phyloP scores from a whole-genome alignment of 75 land plant genomes.

The Picea sitchensis region DNA sequence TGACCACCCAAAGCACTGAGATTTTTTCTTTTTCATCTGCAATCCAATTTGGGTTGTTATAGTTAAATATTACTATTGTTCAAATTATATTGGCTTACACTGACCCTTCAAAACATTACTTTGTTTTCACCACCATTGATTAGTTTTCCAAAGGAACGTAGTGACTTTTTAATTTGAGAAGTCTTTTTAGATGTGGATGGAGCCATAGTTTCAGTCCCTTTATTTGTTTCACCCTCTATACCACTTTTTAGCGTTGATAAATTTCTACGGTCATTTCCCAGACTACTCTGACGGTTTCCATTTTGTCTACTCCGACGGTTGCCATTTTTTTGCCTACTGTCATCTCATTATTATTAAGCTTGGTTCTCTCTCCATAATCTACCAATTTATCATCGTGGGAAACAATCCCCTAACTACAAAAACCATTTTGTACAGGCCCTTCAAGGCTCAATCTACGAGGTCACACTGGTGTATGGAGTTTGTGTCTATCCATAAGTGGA shows the following conservation, averaged over 20 bases:
- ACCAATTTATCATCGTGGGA: neutral
- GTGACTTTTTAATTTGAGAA: slow-evolving; percentile 49
- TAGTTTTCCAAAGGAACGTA: slow-evolving; percentile 43
- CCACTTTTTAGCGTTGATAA: neutral
- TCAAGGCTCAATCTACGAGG: slow-evolving; percentile 44
- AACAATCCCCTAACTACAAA: neutral
- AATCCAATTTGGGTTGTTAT: too few relatives aligned
- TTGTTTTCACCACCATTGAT: slow-evolving; percentile 24
- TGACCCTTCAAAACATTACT: too few relatives aligned
- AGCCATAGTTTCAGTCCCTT: neutral
- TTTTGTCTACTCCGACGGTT: too few relatives aligned
- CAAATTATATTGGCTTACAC: too few relatives aligned
- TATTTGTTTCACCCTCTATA: too few relatives aligned
- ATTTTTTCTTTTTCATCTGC: too few relatives aligned
- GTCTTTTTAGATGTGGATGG: slow-evolving; percentile 19
- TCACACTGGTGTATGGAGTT: slow-evolving; percentile 8
- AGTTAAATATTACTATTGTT: too few relatives aligned
- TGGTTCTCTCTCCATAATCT: neutral
- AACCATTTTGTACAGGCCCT: slow-evolving; percentile 17
- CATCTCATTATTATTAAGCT: neutral
- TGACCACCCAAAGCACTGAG: too few relatives aligned
- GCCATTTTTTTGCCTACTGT: neutral
- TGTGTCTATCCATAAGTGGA: neutral
- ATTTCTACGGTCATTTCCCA: neutral
- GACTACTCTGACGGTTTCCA: too few relatives aligned